Evolutionary conservation across 768 basidiomycete genomes (phyloP).

Genomic region (Termitomyces heimii): DNA sequence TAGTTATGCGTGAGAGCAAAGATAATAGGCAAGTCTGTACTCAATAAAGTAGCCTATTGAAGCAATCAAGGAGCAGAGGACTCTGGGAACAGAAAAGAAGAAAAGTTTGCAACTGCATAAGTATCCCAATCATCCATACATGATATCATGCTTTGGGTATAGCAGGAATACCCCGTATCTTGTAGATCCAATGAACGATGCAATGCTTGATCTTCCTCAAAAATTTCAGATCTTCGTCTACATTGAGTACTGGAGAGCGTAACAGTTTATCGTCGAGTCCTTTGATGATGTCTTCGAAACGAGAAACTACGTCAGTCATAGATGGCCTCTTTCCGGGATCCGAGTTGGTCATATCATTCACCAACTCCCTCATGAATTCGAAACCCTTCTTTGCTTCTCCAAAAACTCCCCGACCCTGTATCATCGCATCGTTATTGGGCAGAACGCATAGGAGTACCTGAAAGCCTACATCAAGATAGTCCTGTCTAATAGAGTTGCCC

Average conservation of each 20-base stretch:
- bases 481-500: background rate
- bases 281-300: background rate
- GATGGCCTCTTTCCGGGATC: slow-evolving; percentile 27
- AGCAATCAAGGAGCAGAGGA: too few relatives aligned
- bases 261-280: slow-evolving; percentile 14
- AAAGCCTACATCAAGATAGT: background rate
- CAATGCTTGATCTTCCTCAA: background rate
- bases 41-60: too few relatives aligned
- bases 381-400: background rate
- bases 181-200: background rate
- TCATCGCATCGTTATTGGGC: background rate
- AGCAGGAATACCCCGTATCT: background rate
- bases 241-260: slow-evolving; percentile 20
- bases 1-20: too few relatives aligned
- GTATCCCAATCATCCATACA: background rate
- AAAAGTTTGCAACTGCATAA: background rate
- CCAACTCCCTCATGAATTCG: background rate
- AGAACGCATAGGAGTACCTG: background rate
- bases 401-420: background rate
- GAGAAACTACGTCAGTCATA: slow-evolving; percentile 22
- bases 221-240: background rate
- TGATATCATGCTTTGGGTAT: background rate
- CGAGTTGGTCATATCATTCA: slow-evolving; percentile 4
- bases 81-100: too few relatives aligned
- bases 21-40: too few relatives aligned